These are phyloP conservation scores for Kingdonia uniflora DNA, from an alignment of 164 flowering plant genomes.

Conservation along the genomic window DNA sequence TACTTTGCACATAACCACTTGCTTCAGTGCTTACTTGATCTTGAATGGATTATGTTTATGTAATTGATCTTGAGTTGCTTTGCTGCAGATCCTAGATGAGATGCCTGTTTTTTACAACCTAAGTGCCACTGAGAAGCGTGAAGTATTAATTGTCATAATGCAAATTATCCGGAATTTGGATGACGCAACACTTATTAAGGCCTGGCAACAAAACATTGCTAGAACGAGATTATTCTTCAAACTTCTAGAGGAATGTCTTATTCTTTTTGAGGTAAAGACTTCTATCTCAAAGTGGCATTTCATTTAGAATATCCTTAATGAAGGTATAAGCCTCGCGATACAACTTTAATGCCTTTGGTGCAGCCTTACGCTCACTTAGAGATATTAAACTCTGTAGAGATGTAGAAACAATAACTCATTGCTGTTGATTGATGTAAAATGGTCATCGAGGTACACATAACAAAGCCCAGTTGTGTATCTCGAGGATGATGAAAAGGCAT, in stretches of 20 bases:
- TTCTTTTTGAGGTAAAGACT: slow-evolving; percentile 75
- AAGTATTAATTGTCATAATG: slow-evolving; percentile 69
- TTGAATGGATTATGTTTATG: not conserved
- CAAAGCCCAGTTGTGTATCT: too few species aligned
- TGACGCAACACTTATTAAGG: slow-evolving; percentile 87
- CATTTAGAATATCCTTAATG: not conserved
- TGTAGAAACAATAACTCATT: too few species aligned
- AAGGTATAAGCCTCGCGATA: too few species aligned
- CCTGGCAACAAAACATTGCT: slow-evolving; percentile 98
- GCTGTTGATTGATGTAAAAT: too few species aligned
- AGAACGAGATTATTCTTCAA: slow-evolving; percentile 96
- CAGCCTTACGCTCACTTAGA: too few species aligned
- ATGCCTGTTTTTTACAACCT: slow-evolving; percentile 98
- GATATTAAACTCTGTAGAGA: too few species aligned
- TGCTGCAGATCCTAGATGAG: slow-evolving; percentile 89
- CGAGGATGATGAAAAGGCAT: too few species aligned
- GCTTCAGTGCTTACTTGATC: not conserved
- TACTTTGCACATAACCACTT: not conserved
- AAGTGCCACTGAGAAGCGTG: slow-evolving; percentile 85
- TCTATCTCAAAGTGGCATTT: slow-evolving; percentile 3
- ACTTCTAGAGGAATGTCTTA: slow-evolving; percentile 82
- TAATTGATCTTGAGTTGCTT: slow-evolving; percentile 2
- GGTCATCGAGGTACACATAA: too few species aligned
- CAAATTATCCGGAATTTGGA: slow-evolving; percentile 92
- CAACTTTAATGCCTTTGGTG: too few species aligned